Evolutionary conservation across 2,329 filamentous ascomycete species (phyloP), one percentile per base, ranked within the genome.

Genomic region (Phoma herbarum): DNA sequence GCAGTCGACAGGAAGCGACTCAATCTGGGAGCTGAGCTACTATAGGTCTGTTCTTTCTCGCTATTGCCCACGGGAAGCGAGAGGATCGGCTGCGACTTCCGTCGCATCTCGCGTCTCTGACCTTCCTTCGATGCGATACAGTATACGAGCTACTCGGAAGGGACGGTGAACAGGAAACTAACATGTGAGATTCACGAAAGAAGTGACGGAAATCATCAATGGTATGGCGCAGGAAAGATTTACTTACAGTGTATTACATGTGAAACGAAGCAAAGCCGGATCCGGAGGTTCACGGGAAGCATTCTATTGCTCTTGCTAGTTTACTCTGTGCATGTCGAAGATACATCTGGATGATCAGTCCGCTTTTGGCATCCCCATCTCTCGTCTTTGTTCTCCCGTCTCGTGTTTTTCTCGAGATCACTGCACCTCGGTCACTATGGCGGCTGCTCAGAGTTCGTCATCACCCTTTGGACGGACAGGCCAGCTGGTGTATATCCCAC

Each of bases 381-480:
- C 25, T 10, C 16, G 12, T 12, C 20, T 23, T 42, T 7, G 5
- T 14, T 1, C 22, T 25, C 5, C 12, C 20, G 12, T 42, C 39
- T 23, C 25, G 22, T 20, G 25, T 8, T 22, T 18, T 4, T 41
- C 12, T 23, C 11, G 3, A 26, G 2, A 7, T 25, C 22, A 26
- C n/a, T 43, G 41, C 20, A 42, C 14, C 44, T 33, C 28, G 10
- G 16, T 45, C 43, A 47, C 16, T 20, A 53, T 53, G 51, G 31
- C 51, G n/a, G 33, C 43, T 31, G 25, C 14, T 23, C 43, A 53
- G n/a, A 31, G 18, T 25, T 14, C 18, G 10, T 39, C 42, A 41
- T 39, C 50, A 11, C 33, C 43, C 2, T 41, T 42, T 9, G 25
- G 25, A 4, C 28, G 18, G 18, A 31, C 33, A 47, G 12, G 7